Evolutionary conservation across 192 early-diverging fungal genomes (phyloP), one percentile per base, ranked within the genome.

Genomic region (Lobulomyces angularis): DNA sequence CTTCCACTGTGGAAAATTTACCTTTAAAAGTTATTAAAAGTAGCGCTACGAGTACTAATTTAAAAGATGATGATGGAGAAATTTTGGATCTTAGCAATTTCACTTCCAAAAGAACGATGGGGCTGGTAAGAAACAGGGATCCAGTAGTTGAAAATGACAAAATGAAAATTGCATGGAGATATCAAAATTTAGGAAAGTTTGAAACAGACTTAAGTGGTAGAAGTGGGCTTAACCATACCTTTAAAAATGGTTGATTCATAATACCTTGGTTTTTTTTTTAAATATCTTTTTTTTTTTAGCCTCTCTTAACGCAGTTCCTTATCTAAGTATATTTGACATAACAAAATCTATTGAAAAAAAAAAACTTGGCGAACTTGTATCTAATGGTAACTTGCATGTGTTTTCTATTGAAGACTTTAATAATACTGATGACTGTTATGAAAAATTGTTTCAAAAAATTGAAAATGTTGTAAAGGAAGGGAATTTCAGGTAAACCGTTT

Each of bases 161-260:
- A 1, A 73, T 97, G 74, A 76, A 66, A 37, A 95, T 97, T 41
- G 93, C 93, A 0, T 97, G 93, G 93, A 60, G 93, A 36, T 97
- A 97, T 65, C 70, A 89, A 51, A 67, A 73, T 27, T 39, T 93
- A 45, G 86, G 86, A 28, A 62, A 67, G 38, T 74, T 84, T 54
- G 70, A 64, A 21, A 53, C 40, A 27, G 46, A n/a, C n/a, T n/a
- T n/a, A n/a, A n/a, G n/a, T n/a, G n/a, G n/a, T n/a, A n/a, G n/a
- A n/a, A n/a, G n/a, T n/a, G n/a, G n/a, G n/a, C n/a, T n/a, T n/a
- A n/a, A n/a, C n/a, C n/a, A n/a, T n/a, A n/a, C n/a, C n/a, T n/a
- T n/a, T n/a, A n/a, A n/a, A n/a, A n/a, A n/a, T n/a, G n/a, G n/a
- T n/a, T n/a, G n/a, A n/a, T n/a, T n/a, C n/a, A n/a, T n/a, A n/a